A percentile compares a stretch with the other conserved stretches of the same genome.
Evolutionary conservation across 2,329 filamentous ascomycete genomes (phyloP).

Genomic region (Diaporthe vexans): DNA sequence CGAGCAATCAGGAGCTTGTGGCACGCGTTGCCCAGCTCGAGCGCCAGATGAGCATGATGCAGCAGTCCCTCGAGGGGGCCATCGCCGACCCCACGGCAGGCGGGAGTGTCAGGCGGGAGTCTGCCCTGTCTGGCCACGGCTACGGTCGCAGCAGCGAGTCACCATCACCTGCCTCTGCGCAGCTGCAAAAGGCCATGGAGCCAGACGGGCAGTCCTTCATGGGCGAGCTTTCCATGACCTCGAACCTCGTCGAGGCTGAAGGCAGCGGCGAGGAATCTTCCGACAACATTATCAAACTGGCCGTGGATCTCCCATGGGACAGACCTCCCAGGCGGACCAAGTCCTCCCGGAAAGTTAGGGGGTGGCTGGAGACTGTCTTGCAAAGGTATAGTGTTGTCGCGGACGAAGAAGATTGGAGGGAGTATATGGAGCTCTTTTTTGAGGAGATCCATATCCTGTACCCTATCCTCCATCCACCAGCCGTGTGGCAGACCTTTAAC

Average conservation of each 20-base stretch:
- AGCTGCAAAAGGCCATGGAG: slow-evolving; percentile 33
- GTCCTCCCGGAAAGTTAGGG: slow-evolving; percentile 27
- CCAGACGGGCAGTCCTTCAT: slow-evolving; percentile 39
- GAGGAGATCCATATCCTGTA: slow-evolving; percentile 40
- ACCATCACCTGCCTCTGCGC: neutral
- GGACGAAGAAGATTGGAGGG: slow-evolving; percentile 37
- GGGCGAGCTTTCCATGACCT: slow-evolving; percentile 39
- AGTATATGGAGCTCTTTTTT: slow-evolving; percentile 36
- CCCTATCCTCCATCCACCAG: slow-evolving; percentile 36
- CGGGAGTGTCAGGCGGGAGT: neutral
- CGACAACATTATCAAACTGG: neutral
- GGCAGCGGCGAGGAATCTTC: slow-evolving; percentile 13
- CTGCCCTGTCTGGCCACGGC: neutral
- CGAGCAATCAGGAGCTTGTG: slow-evolving; percentile 8
- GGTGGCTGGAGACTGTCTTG: slow-evolving; percentile 36
- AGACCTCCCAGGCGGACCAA: neutral
- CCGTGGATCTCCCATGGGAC: neutral
- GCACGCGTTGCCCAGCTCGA: slow-evolving; percentile 36
- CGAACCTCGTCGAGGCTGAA: slow-evolving; percentile 18
- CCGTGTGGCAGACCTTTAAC: slow-evolving; percentile 38
- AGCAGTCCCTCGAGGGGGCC: neutral
- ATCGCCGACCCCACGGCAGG: no score
- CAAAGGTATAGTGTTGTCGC: slow-evolving; percentile 34
- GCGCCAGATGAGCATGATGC: slow-evolving; percentile 34
- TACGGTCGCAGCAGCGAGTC: neutral